Base-by-base conservation (phyloP, 108 stramenopile genomes). In the Cyclostephanos tholiformis region DNA sequence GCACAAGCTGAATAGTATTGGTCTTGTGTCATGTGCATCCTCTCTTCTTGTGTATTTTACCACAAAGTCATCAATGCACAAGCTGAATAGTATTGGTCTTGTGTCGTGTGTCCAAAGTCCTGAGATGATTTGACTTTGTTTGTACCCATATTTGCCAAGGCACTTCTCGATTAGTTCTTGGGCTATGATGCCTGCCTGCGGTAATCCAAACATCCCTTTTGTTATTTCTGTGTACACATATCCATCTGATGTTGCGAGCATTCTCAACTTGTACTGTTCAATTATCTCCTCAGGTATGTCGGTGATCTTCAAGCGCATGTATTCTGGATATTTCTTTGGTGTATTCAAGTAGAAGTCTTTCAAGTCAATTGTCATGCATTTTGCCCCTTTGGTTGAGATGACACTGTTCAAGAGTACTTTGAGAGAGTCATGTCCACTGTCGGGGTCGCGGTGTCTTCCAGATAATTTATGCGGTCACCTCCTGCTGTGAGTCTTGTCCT, bases 261-360 rank as follows among this genome's bases (percentile, higher is more conserved):
- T 23, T 57, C 12, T 22, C 12, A 57, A 25, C 23, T 57, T 57
- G 22, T 57, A 57, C 26, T 57, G 23, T 26, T 26, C 20, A 7
- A 57, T 57, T 20, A 57, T 26, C 5, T 57, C 56, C 12, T 57
- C 56, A 26, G 56, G 56, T 12, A 23, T 26, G 25, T 57, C 56
- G 8, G 2, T 12, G 4, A 57, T 12, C 2, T 25, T 22, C 12
- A 57, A 25, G 56, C 56, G 22, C 23, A 57, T 13, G 20, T 57
- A 57, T 23, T 57, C 25, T 5, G 20, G 26, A 6, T 8, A 6
- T 57, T 57, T 26, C 25, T 25, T 26, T 23, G 56, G 56, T 26
- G 56, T 22, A 23, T 26, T 57, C 12, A 22, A 23, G 12, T 57
- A 26, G 56, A 22, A 22, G 25, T 57, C 12, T 12, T 26, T 26